Percentiles rank a stretch among this genome's conserved stretches.
These are phyloP conservation scores for Hemileia vastatrix DNA, from an alignment of 1,284 basidiomycete genomes.

Conservation along the genomic window DNA sequence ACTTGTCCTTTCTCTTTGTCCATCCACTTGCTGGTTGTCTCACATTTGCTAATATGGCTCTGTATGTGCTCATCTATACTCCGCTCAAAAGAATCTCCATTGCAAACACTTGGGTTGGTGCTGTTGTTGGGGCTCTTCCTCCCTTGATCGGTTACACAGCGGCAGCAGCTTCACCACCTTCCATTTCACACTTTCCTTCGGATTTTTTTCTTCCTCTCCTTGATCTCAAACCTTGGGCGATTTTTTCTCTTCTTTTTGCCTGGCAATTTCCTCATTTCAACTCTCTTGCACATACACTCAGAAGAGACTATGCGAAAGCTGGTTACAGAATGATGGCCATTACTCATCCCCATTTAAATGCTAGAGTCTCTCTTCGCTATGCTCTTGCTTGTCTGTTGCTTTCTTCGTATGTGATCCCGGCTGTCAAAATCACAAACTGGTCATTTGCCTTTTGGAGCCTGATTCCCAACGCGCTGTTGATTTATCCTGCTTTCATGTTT, in stretches of 20 bases:
- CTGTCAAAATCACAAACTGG: slow-evolving; percentile 79
- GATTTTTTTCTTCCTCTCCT: slow-evolving; percentile 3
- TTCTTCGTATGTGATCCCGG: slow-evolving; percentile 68
- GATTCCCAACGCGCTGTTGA: slow-evolving; percentile 64
- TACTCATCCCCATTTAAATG: slow-evolving; percentile 67
- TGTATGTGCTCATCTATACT: slow-evolving; percentile 90
- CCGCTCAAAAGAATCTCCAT: slow-evolving; percentile 81
- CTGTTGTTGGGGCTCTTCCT: slow-evolving; percentile 82
- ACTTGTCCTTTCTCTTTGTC: slow-evolving; percentile 69
- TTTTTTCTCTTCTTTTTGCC: slow-evolving; percentile 75
- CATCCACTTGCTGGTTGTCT: slow-evolving; percentile 79
- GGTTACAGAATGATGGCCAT: slow-evolving; percentile 92
- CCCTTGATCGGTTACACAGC: slow-evolving; percentile 99
- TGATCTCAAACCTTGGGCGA: slow-evolving; percentile 57
- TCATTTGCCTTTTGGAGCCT: slow-evolving; percentile 69
- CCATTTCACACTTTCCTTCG: background rate
- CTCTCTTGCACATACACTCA: slow-evolving; percentile 74
- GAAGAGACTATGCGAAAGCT: slow-evolving; percentile 80
- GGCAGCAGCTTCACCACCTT: slow-evolving; percentile 40
- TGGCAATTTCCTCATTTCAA: slow-evolving; percentile 99
- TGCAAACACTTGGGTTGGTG: slow-evolving; percentile 91
- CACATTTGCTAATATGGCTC: slow-evolving; percentile 70
- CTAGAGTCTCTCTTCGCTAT: slow-evolving; percentile 76
- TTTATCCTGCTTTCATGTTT: slow-evolving; percentile 63
- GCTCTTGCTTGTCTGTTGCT: slow-evolving; percentile 67